phyloP scores from a whole-genome alignment of 768 basidiomycete genomes.

The Lactarius sp. region DNA sequence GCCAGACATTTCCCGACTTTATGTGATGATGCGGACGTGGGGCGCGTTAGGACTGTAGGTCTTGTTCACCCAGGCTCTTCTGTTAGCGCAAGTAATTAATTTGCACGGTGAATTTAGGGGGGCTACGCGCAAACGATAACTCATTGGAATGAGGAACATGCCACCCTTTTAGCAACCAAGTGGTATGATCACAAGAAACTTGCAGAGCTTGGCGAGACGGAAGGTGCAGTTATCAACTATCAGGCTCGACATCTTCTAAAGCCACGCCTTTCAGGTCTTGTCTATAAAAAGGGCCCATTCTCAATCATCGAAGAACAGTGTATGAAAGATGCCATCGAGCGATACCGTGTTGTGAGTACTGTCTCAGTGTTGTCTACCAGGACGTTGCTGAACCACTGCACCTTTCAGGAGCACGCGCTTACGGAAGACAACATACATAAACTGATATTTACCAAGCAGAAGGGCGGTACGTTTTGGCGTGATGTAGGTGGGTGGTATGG shows the following conservation, averaged over 20 bases:
- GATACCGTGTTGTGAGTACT: conserved; percentile 11
- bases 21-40: background rate
- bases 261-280: background rate
- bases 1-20: background rate
- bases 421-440: background rate
- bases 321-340: conserved; percentile 4
- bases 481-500: conserved; percentile 2
- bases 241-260: no score
- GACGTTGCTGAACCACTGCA: background rate
- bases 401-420: conserved; percentile 3
- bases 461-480: conserved; percentile 7
- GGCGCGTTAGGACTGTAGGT: background rate
- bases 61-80: background rate
- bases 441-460: conserved; percentile 6
- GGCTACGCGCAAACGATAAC: background rate
- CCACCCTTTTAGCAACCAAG: conserved; percentile 6
- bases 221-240: conserved; percentile 3
- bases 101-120: background rate
- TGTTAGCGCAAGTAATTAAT: background rate
- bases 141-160: background rate
- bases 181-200: conserved; percentile 11
- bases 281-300: conserved; percentile 11
- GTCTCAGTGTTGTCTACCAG: background rate
- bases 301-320: conserved; percentile 3
- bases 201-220: background rate